phyloP scores from a whole-genome alignment of 306 rosid species.

The Malus fusca region DNA sequence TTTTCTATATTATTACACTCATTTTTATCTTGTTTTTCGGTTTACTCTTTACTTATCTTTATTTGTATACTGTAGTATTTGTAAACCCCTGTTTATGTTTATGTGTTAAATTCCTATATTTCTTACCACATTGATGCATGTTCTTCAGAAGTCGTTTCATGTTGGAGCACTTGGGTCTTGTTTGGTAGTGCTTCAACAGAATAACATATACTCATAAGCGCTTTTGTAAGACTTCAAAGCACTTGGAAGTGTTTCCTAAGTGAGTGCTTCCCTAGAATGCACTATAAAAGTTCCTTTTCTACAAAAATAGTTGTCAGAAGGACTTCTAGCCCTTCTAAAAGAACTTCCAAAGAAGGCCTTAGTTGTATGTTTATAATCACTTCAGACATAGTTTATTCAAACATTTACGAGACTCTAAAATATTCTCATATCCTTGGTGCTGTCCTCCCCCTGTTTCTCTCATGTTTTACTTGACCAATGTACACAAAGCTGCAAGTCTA shows the following conservation, averaged over 20 bases:
- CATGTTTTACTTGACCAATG: constrained; percentile 46
- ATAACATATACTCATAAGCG: not conserved
- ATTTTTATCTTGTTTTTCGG: not conserved
- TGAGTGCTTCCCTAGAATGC: not conserved
- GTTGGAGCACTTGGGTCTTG: not conserved
- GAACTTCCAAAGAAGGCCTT: not conserved
- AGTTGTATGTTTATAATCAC: not conserved
- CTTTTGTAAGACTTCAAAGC: not conserved
- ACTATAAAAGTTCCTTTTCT: not conserved
- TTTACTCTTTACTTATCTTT: no score
- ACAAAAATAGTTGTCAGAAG: not conserved
- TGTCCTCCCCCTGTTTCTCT: not conserved
- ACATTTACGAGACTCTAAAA: not conserved
- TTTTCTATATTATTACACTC: no score
- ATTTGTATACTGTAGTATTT: not conserved
- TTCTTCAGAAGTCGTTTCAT: not conserved
- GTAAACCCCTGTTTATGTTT: not conserved
- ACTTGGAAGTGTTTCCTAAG: not conserved
- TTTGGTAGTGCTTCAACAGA: not conserved
- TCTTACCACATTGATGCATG: not conserved
- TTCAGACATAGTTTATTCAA: not conserved
- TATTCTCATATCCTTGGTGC: not conserved
- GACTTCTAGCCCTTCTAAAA: not conserved
- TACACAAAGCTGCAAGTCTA: constrained; percentile 77
- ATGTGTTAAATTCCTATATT: not conserved